Evolutionary conservation across 768 basidiomycete species (phyloP).

Genomic region (Leccinum obscurum): DNA sequence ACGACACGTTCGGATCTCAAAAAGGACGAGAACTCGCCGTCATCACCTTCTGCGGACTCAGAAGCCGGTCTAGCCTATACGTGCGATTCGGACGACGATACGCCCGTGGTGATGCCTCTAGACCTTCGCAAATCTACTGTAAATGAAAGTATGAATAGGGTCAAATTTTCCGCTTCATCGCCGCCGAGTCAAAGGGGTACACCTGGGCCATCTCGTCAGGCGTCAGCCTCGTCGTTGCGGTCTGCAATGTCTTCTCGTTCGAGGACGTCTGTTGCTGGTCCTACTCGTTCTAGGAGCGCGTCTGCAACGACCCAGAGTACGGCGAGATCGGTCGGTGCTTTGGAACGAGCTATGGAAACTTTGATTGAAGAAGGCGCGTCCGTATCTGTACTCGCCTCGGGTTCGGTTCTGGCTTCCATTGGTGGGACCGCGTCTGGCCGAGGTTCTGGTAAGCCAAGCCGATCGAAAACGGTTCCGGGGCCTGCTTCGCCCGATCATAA

Average conservation of each 20-base stretch:
- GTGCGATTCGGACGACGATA: constrained; percentile 34
- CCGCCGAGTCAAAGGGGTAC: constrained; percentile 17
- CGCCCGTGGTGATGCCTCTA: constrained; percentile 32
- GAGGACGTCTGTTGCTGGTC: constrained; percentile 7
- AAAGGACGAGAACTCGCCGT: constrained; percentile 16
- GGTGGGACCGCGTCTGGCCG: constrained; percentile 20
- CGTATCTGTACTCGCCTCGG: constrained; percentile 35
- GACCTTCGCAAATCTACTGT: constrained; percentile 24
- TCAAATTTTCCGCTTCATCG: constrained; percentile 37
- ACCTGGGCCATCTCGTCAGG: constrained; percentile 28
- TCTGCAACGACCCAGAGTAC: constrained; percentile 32
- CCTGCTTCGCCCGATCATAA: constrained; percentile 45
- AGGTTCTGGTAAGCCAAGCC: constrained; percentile 32
- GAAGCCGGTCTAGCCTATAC: constrained; percentile 42
- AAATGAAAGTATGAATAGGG: constrained; percentile 20
- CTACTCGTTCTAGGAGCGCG: constrained; percentile 24
- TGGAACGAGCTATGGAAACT: constrained; percentile 53
- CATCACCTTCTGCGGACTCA: constrained; percentile 31
- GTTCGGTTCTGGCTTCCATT: constrained; percentile 34
- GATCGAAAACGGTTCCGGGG: constrained; percentile 56
- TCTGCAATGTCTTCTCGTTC: constrained; percentile 23
- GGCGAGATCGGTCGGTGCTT: constrained; percentile 36
- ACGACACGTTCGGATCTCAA: constrained; percentile 31
- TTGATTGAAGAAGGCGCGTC: constrained; percentile 46
- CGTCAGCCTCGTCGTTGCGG: constrained; percentile 24